Evolutionary conservation across 1,139 yeast genomes (phyloP).

Genomic region (Yamadazyma pseudoaaseri): DNA sequence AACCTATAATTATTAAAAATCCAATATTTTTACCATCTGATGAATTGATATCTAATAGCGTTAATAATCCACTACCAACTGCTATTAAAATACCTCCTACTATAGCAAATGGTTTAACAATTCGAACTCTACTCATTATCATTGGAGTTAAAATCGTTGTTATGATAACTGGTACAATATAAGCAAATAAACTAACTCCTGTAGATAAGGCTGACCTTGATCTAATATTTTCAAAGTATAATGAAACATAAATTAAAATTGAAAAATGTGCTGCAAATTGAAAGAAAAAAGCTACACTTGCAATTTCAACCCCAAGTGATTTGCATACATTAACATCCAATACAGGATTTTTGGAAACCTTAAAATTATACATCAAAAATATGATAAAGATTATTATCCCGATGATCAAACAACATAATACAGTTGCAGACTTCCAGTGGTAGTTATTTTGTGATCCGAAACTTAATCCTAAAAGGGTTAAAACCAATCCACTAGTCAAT

Average conservation of each 20-base stretch:
- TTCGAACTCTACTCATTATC: conserved; percentile 26
- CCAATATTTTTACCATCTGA: conserved; percentile 29
- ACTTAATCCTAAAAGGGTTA: conserved; percentile 40
- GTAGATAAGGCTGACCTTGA: conserved; percentile 33
- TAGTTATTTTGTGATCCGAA: conserved; percentile 46
- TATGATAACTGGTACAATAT: conserved; percentile 33
- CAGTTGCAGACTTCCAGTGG: conserved; percentile 49
- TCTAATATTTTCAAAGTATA: conserved; percentile 39
- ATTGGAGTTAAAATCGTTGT: conserved; percentile 29
- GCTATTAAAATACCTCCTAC: conserved; percentile 26
- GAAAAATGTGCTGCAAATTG: conserved; percentile 15
- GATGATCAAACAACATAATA: conserved; percentile 43
- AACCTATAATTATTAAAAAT: conserved; percentile 30
- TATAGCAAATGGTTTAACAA: conserved; percentile 32
- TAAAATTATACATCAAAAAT: conserved; percentile 25
- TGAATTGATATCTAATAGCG: conserved; percentile 31
- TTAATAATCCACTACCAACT: conserved; percentile 34
- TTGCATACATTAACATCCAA: conserved; percentile 25
- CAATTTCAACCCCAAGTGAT: conserved; percentile 23
- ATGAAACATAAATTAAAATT: conserved; percentile 23
- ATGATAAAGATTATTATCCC: conserved; percentile 32
- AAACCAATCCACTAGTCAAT: conserved; percentile 41
- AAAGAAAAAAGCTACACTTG: conserved; percentile 20
- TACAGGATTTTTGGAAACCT: conserved; percentile 24
- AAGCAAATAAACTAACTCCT: conserved; percentile 38